Evolutionary conservation across 2,329 filamentous ascomycete genomes (phyloP), one percentile per base, ranked within the genome.

Genomic region (Fusarium bactridioides): DNA sequence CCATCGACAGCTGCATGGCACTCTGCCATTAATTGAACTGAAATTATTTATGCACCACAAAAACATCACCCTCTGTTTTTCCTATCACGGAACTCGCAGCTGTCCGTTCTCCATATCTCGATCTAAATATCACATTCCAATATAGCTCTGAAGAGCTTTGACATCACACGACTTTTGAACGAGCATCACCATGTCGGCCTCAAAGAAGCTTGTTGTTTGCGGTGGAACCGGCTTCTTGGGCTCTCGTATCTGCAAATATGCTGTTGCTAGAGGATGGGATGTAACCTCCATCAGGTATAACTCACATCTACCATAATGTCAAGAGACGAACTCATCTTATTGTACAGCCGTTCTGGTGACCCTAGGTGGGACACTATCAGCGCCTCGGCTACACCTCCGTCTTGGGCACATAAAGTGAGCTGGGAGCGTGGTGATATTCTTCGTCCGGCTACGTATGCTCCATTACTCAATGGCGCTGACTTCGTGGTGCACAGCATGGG

Each of bases 401-500:
- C 90, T 31, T 99, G 96, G 96, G 90, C 94, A 4, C 89, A 89
- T 76, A 90, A 90, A 53, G 94, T 99, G 10, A 88, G 90, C 70
- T 98, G 96, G 96, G 92, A 94, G 75, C 91, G 91, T 73, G 95
- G 92, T 77, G 94, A 98, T 83, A 92, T 98, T 74, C 89, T 99
- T 69, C 89, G 92, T 67, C 95, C 96, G 2, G 85, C 88, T 2
- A 93, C 93, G 23, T 99, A 98, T 84, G 89, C 88, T 13, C 85
- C 91, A 1, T 89, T 95, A 53, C 89, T 99, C 69, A 88, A 90
- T 74, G 90, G 89, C 63, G 93, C 94, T 69, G 90, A 94, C 80
- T 95, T 91, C 63, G 95, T 98, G 31, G 92, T 99, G 51, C 96
- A 99, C 86, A 94, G 89, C 78, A 95, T 98, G 92, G 96, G 96